Conservation (phyloP, 1,139 yeast genomes). For the Pichia sp. region DNA sequence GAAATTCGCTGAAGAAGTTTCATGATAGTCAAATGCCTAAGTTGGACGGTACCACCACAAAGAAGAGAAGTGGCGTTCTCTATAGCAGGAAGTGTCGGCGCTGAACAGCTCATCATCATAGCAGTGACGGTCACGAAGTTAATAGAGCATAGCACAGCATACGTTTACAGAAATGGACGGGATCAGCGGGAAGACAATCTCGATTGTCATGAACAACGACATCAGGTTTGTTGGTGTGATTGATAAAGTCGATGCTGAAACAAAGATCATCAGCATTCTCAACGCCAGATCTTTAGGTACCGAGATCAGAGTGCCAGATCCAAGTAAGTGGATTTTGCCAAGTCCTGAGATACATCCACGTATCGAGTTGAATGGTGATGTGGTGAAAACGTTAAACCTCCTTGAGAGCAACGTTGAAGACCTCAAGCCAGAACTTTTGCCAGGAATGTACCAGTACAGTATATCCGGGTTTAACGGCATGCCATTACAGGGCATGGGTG, state of each 20-base stretch:
- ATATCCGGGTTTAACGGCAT: constrained; percentile 3
- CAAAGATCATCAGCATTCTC: constrained; percentile 82
- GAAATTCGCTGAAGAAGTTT: neutral
- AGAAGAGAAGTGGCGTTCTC: neutral
- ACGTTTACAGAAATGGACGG: constrained; percentile 11
- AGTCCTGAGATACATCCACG: constrained; percentile 68
- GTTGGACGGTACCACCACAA: too few species aligned
- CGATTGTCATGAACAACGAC: constrained; percentile 82
- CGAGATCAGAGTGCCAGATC: constrained; percentile 82
- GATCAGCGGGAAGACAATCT: constrained; percentile 73
- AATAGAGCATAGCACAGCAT: neutral
- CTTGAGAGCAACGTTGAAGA: constrained; percentile 62
- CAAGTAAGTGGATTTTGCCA: constrained; percentile 69
- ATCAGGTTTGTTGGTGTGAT: constrained; percentile 85
- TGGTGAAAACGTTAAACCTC: constrained; percentile 84
- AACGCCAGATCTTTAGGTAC: constrained; percentile 87
- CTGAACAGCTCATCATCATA: too few species aligned
- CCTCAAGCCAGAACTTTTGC: constrained; percentile 38
- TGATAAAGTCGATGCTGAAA: constrained; percentile 84
- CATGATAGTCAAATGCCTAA: neutral
- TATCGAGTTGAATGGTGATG: constrained; percentile 87
- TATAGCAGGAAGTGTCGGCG: too few species aligned
- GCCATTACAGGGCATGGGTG: constrained; percentile 3
- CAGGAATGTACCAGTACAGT: constrained; percentile 18
- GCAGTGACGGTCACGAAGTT: too few species aligned